A percentile compares a stretch with the other conserved stretches of the same genome.
Conservation (phyloP, 2,329 filamentous ascomycete species). For the Zalaria obscura region DNA sequence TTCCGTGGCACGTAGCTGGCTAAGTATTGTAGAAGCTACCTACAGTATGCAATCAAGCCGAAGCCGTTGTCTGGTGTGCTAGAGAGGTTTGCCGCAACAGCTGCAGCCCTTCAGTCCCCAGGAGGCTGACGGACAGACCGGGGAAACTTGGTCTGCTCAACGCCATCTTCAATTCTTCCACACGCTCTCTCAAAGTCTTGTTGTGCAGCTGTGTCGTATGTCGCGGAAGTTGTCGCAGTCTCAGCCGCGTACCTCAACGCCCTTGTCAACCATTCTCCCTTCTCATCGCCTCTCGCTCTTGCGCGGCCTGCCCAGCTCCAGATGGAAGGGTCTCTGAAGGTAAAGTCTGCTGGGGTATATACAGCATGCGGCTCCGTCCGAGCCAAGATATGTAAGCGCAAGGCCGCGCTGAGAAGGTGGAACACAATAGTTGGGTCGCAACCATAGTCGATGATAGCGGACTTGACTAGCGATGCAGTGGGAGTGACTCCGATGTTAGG, state of each 20-base stretch:
- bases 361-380: constrained; percentile 1
- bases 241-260: constrained; percentile 10
- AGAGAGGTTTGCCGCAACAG: no score
- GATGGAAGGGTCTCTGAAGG: constrained; percentile 17
- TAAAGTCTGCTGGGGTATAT: constrained; percentile 7
- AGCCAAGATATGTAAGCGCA: constrained; percentile 3
- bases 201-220: constrained; percentile 1
- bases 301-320: constrained; percentile 20
- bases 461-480: constrained; percentile 13
- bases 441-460: constrained; percentile 16
- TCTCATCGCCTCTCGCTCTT: constrained; percentile 9
- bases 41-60: no score
- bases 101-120: no score
- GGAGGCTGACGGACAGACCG: not conserved
- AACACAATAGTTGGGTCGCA: constrained; percentile 15
- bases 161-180: constrained; percentile 3
- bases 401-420: constrained; percentile 8
- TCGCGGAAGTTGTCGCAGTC: not conserved
- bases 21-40: no score
- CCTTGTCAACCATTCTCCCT: constrained; percentile 16
- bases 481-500: constrained; percentile 9
- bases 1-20: no score
- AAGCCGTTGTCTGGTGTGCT: no score
- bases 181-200: constrained; percentile 2
- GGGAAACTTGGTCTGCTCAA: constrained; percentile 3